Evolutionary conservation across 2,329 filamentous ascomycete species (phyloP), one percentile per base, ranked within the genome.

Genomic region (Teratosphaeria zuluensis): DNA sequence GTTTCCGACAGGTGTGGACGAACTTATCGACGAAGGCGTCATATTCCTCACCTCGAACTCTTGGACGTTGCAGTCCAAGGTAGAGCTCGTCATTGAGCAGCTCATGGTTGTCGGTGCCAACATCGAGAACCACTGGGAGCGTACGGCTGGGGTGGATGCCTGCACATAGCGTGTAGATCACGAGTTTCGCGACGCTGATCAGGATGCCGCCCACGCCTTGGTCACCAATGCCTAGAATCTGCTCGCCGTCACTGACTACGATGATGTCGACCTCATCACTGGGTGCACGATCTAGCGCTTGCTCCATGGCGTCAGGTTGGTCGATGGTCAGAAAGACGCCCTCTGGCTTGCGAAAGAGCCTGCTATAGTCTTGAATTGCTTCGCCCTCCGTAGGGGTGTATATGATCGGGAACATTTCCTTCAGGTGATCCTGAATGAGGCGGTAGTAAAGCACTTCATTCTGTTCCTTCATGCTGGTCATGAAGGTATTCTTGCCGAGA

Each of bases 311-410:
- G 42, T 87, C 84, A 4, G 81, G 73, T 57, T 91, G 83, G 28
- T 59, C 77, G 54, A 95, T 87, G 65, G 88, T 90, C 55, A 95
- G 73, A 64, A 90, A 95, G 65, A 89, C 90, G 0, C 91, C 91
- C 64, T 92, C 87, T 0, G 90, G 89, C 19, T 83, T 79, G 11
- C 91, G 78, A 68, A 95, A 95, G 0, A 94, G 72, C 0, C 85
- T 77, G 0, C 89, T 94, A 69, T 89, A 95, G 63, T 92, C 88
- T 64, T 89, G 84, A 55, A 95, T 95, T 0, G 91, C 91, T 48
- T 95, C 89, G 8, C 89, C 90, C 74, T 95, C 90, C 0, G 91
- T 95, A 0, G 91, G 91, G 0, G 91, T 95, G 69, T 95, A 96
- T 31, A 95, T 89, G n/a, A 95, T 78, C 48, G 86, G 84, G 68